Base-by-base conservation (phyloP, 176 grass and related monocot species). In the Phyllostachys edulis region DNA sequence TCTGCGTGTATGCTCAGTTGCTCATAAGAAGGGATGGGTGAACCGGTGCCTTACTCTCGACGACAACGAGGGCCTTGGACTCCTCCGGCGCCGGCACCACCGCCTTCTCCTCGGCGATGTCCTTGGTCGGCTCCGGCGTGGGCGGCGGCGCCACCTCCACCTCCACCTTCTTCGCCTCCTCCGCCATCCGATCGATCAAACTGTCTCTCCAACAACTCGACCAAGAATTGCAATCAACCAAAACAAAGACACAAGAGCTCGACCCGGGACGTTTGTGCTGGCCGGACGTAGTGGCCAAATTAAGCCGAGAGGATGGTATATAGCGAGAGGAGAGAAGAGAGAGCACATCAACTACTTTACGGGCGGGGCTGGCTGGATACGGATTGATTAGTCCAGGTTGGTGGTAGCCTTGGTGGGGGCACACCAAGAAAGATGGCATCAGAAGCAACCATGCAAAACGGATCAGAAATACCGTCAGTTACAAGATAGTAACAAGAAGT, bases 61-160 rank as follows among this genome's bases (percentile, higher is more conserved):
- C 72, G 70, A 88, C 38, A 13, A 51, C 54, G 37, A 72, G 54
- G 62, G 74, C 75, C 63, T 87, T 88, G 29, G 84, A 81, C 26
- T 82, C 77, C 27, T 82, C 72, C 21, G 42, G 13, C n/a, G 55
- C 64, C 16, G 76, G 84, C 26, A 59, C 76, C 4, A 49, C 60
- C 5, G 37, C 68, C 75, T 87, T 91, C 69, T 91, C 86, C 73
- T 89, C 89, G 18, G 66, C 80, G 45, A 82, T 52, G 81, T 87
- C 92, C 84, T 91, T 81, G 9, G 87, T 46, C 13, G 66, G 64
- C 46, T 75, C 78, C 16, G 82, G 51, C 64, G 42, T 10, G 2
- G 86, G 42, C 56, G 73, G 42, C 56, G 73, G 24, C 60, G 24
- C 60, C 23, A 63, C 60, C 60, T 63, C 86, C 55, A 73, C 65